These are phyloP conservation scores for Elaeis guineensis DNA, from an alignment of 176 grass and related monocot genomes.

Conservation along the genomic window DNA sequence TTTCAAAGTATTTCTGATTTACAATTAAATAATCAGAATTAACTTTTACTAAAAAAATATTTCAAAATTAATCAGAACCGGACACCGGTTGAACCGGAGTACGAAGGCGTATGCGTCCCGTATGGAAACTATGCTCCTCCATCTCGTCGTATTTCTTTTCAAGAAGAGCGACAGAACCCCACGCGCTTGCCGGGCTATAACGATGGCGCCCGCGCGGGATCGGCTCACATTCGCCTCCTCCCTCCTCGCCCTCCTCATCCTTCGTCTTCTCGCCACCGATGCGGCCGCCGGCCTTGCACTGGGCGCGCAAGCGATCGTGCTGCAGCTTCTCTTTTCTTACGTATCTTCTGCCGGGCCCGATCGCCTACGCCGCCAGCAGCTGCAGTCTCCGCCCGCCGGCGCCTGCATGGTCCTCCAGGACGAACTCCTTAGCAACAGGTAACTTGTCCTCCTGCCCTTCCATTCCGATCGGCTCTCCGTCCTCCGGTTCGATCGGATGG, in stretches of 20 bases:
- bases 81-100: too few relatives aligned
- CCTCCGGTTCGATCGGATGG: neutral
- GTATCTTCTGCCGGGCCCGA: conserved; percentile 27
- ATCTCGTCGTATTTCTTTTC: too few relatives aligned
- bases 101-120: too few relatives aligned
- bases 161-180: too few relatives aligned
- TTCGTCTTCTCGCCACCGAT: conserved; percentile 7
- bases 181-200: too few relatives aligned
- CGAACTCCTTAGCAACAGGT: conserved; percentile 94
- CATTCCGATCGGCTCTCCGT: neutral
- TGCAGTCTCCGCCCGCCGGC: conserved; percentile 24
- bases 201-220: conserved; percentile 1
- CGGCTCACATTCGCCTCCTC: conserved; percentile 18
- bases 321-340: conserved; percentile 57
- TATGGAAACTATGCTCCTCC: too few relatives aligned
- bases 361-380: conserved; percentile 14
- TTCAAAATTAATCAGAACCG: too few relatives aligned
- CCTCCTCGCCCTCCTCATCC: conserved; percentile 16
- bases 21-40: too few relatives aligned
- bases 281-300: neutral
- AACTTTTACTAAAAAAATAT: too few relatives aligned
- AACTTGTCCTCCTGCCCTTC: neutral
- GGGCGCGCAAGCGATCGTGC: conserved; percentile 38
- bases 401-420: conserved; percentile 90
- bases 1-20: too few relatives aligned